A percentile compares a stretch with the other conserved stretches of the same genome.
Conservation (phyloP, 495 filamentous ascomycete genomes). For the Talaromyces borbonicus region DNA sequence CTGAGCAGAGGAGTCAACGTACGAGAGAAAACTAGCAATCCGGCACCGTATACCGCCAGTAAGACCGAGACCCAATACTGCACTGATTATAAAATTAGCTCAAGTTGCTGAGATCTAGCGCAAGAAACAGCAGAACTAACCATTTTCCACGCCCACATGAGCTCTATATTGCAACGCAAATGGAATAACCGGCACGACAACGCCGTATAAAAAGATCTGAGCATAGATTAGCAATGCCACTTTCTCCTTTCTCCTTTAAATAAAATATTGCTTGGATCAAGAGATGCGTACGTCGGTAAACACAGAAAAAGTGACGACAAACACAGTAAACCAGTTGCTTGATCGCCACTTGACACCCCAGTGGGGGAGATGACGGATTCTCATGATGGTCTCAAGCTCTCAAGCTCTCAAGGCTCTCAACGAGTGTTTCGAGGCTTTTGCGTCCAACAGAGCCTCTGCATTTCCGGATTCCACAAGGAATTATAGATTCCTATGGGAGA, state of each 20-base stretch:
- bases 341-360: not conserved
- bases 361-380: too few species aligned
- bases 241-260: not conserved
- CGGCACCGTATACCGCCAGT: conserved; percentile 6
- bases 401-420: too few species aligned
- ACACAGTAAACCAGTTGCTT: conserved; percentile 8
- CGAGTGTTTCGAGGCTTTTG: too few species aligned
- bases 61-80: conserved; percentile 10
- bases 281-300: conserved; percentile 6
- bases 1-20: too few species aligned
- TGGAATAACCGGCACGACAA: conserved; percentile 23
- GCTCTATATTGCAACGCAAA: conserved; percentile 17
- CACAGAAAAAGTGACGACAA: conserved; percentile 4
- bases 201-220: conserved; percentile 19
- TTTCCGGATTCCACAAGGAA: too few species aligned
- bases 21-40: conserved; percentile 8
- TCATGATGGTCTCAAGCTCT: too few species aligned
- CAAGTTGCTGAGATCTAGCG: not conserved
- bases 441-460: too few species aligned
- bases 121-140: not conserved
- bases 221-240: not conserved
- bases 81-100: not conserved
- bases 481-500: too few species aligned
- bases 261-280: not conserved
- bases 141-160: not conserved